Percentiles rank a stretch among this genome's conserved stretches.
Conservation (phyloP, 176 grass and related monocot genomes). For the Elaeis guineensis region DNA sequence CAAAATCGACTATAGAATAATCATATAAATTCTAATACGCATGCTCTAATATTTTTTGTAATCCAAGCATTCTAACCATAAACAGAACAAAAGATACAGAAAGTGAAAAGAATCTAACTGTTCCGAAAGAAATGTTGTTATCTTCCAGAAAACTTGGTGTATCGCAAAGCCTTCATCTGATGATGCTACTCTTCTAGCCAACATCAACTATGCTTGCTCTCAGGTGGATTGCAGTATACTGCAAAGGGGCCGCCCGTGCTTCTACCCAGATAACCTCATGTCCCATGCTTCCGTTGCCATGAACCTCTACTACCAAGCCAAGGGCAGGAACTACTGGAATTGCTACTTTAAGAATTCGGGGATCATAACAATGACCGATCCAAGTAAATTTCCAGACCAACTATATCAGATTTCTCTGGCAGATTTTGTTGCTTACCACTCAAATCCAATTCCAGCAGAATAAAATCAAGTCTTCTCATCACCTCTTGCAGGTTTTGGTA, state of each 20-base stretch:
- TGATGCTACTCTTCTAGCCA: background rate
- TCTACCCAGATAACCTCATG: background rate
- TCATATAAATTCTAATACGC: too few relatives aligned
- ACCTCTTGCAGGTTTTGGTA: too few relatives aligned
- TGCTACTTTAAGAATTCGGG: constrained; percentile 1
- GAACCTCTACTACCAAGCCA: constrained; percentile 1
- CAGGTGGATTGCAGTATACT: background rate
- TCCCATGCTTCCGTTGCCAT: constrained; percentile 3
- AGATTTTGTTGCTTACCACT: too few relatives aligned
- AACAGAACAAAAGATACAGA: too few relatives aligned
- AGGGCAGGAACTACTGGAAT: background rate
- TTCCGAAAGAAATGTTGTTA: too few relatives aligned
- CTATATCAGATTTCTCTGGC: too few relatives aligned
- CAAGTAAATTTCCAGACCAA: background rate
- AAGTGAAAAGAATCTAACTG: too few relatives aligned
- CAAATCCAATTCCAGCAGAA: too few relatives aligned
- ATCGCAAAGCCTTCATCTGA: background rate
- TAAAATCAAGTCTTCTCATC: too few relatives aligned
- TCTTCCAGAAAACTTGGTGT: background rate
- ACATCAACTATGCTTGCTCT: background rate
- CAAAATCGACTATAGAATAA: too few relatives aligned
- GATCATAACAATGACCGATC: background rate
- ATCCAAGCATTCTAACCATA: too few relatives aligned
- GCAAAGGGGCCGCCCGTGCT: background rate
- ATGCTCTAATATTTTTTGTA: too few relatives aligned